These are phyloP conservation scores for Vitis vinifera DNA, from an alignment of 164 flowering plant genomes.

Conservation along the genomic window DNA sequence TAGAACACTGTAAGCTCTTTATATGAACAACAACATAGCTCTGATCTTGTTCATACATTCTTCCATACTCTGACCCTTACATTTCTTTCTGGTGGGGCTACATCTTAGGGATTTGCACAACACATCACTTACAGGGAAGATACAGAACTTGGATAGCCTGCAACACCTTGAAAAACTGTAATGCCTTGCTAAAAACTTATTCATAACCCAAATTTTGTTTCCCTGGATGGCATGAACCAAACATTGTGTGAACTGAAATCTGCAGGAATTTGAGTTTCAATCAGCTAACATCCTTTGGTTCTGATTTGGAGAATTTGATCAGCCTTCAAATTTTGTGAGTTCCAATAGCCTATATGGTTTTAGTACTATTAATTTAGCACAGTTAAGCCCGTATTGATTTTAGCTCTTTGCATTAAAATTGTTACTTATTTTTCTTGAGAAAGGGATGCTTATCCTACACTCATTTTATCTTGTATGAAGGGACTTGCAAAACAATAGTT, in stretches of 20 bases:
- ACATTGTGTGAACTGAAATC: conserved; percentile 7
- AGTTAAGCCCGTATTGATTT: no score
- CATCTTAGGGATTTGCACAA: conserved; percentile 78
- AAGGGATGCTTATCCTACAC: no score
- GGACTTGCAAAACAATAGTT: conserved; percentile 78
- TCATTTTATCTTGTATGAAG: conserved; percentile 27
- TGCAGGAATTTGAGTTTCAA: conserved; percentile 92
- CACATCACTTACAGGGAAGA: conserved; percentile 71
- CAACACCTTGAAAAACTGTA: conserved; percentile 74
- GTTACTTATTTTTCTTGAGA: no score
- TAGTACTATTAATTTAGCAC: no score
- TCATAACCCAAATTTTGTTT: conserved; percentile 3
- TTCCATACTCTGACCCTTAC: neutral
- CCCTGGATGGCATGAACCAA: conserved; percentile 4
- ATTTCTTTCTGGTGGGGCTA: conserved; percentile 5
- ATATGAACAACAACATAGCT: neutral
- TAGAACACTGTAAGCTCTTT: conserved; percentile 52
- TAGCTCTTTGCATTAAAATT: no score
- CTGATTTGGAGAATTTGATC: conserved; percentile 51
- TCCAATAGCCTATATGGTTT: neutral
- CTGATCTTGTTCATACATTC: neutral
- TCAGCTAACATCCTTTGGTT: conserved; percentile 68
- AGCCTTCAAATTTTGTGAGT: conserved; percentile 78
- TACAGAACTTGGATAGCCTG: conserved; percentile 77
- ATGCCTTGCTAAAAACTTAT: conserved; percentile 11